phyloP scores from a whole-genome alignment of 2,329 filamentous ascomycete genomes.

The Pezizomycotina sp. region DNA sequence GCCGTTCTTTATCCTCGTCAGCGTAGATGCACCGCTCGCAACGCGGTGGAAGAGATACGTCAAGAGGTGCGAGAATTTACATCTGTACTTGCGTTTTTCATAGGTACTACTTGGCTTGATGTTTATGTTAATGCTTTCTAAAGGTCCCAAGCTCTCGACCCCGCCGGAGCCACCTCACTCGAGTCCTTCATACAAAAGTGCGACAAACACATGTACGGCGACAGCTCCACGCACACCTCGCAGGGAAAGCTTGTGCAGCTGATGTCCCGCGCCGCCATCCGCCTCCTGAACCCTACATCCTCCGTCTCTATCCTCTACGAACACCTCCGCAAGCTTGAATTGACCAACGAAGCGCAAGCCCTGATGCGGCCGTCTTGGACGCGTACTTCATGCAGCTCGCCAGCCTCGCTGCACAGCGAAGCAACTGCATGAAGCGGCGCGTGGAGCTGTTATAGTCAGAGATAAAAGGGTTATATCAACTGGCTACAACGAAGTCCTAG shows the following conservation, averaged over 20 bases:
- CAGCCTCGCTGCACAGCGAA: slow-evolving; percentile 71
- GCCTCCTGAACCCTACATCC: slow-evolving; percentile 68
- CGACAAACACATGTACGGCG: slow-evolving; percentile 63
- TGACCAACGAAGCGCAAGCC: slow-evolving; percentile 60
- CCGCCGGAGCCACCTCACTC: slow-evolving; percentile 30
- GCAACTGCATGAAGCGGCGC: slow-evolving; percentile 95
- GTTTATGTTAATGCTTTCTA: neutral
- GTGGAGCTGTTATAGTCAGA: slow-evolving; percentile 87
- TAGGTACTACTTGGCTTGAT: neutral
- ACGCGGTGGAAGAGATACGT: slow-evolving; percentile 69
- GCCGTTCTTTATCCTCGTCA: slow-evolving; percentile 85
- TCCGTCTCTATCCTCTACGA: slow-evolving; percentile 54
- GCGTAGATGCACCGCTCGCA: slow-evolving; percentile 74
- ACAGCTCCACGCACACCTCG: too few species aligned
- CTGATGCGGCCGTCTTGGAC: slow-evolving; percentile 78
- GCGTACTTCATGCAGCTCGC: slow-evolving; percentile 98
- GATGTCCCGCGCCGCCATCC: slow-evolving; percentile 64
- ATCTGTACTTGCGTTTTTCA: neutral
- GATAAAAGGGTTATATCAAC: slow-evolving; percentile 80
- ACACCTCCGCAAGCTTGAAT: slow-evolving; percentile 56
- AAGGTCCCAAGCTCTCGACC: slow-evolving; percentile 23
- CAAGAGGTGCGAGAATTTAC: slow-evolving; percentile 31
- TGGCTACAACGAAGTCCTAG: slow-evolving; percentile 97
- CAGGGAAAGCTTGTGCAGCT: slow-evolving; percentile 52
- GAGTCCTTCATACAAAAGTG: slow-evolving; percentile 42